Base-by-base conservation (phyloP, 352 stramenopile species). In the Phytophthora pisi region DNA sequence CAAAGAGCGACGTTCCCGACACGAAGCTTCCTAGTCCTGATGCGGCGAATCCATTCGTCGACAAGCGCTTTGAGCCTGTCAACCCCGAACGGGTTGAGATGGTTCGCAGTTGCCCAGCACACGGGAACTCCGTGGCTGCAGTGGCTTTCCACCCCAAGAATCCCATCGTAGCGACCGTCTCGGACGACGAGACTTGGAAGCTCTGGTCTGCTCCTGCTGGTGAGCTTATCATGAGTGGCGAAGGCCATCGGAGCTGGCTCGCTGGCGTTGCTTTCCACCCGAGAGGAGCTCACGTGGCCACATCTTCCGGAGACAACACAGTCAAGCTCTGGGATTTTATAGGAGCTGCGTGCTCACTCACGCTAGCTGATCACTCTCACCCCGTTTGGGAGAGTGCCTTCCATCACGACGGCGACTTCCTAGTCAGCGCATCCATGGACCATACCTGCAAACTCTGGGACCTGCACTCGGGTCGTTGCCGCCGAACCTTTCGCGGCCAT, bases 301-400 rank as follows among this genome's bases (percentile, higher is more conserved):
- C 91, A 18, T 91, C 86, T 3, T 95, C 88, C 5, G 95, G 96
- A 31, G 95, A 99, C 67, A 94, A 92, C 65, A 97, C 91, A 6
- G 85, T 98, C 57, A 98, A 98, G 74, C 71, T 98, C 30, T 98
- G 95, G 95, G 92, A 98, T 68, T 98, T 98, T 69, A 81, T 93
- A 16, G 81, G 81, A 47, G 93, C 94, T 34, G 82, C 78, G 50
- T 98, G 94, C 77, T 87, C 89, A 13, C 73, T 92, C 42, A 98
- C 94, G 45, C 79, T 98, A 45, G 79, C 83, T 1, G 95, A 98
- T 78, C 96, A 98, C 65, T 82, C 96, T 15, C 95, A 98, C 68
- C 89, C 93, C 1, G 92, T 98, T 51, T 98, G 96, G 95, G 89
- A 95, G 55, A 92, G 84, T 50, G 84, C 80, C 18, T 98, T 97